phyloP scores from a whole-genome alignment of 139 green algal genomes.

The Deuterostichococcus epilithicus region DNA sequence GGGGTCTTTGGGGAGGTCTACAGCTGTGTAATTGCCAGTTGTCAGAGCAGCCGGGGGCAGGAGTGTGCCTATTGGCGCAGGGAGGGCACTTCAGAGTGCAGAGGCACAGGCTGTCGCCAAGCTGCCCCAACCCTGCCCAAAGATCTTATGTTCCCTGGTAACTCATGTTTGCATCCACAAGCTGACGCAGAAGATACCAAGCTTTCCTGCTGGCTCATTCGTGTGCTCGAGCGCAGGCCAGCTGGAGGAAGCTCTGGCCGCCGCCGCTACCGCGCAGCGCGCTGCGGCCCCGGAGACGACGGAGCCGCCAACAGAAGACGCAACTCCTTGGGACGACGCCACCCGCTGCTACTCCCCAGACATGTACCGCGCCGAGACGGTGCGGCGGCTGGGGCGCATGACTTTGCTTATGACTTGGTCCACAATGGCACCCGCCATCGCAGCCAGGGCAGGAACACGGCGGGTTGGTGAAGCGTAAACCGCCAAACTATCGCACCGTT shows the following conservation, averaged over 20 bases:
- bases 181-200: background rate
- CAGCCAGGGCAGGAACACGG: background rate
- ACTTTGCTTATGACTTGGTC: no score
- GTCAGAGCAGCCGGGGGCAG: no score
- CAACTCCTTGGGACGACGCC: constrained; percentile 5
- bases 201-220: background rate
- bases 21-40: no score
- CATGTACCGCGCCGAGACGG: constrained; percentile 20
- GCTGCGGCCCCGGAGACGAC: background rate
- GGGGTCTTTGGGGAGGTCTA: no score
- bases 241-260: background rate
- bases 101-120: no score
- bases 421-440: background rate
- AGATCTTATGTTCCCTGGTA: no score
- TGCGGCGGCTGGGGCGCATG: constrained; percentile 5
- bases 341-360: constrained; percentile 27
- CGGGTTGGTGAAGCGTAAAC: background rate
- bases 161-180: background rate
- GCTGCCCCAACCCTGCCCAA: no score
- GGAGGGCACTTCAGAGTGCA: no score
- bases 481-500: background rate
- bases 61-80: no score
- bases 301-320: background rate
- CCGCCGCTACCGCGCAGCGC: background rate
- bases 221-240: background rate